Base-by-base conservation (phyloP, 1,284 basidiomycete species). In the Marasmius tenuissimus region DNA sequence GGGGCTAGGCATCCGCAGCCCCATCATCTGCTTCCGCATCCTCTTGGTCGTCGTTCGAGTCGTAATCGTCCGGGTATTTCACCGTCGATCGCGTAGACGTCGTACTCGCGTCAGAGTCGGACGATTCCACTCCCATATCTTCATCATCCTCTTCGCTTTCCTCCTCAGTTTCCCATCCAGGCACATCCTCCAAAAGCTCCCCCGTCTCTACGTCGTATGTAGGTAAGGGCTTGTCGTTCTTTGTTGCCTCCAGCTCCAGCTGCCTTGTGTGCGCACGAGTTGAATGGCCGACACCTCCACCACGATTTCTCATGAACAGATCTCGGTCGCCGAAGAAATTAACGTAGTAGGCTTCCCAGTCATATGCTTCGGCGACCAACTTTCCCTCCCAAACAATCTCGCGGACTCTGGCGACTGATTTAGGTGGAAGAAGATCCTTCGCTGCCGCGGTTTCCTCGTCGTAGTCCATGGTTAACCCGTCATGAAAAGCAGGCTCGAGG, bases 401-500 rank as follows among this genome's bases (percentile, higher is more conserved):
- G 5, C 50, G 33, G 1, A 52, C 49, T 3, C 63, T 63, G 11
- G 57, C 60, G 7, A 63, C 54, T 1, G 63, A 63, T 14, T 27
- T 35, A 11, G 20, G 22, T 1, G 48, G 2, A 1, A 65, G 49
- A 1, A 57, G 16, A 16, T n/a, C n/a, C 14, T 50, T 27, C 3
- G 70, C 70, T 0, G 11, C 50, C 27, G 27, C 27, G 2, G 27
- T 27, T 4, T 27, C 27, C 27, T 27, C 27, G 4, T 27, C 27
- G 27, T 27, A 27, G 4, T 27, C 27, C n/a, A 6, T 3, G 40
- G 40, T 42, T 42, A 42, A 6, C 0, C 69, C 71, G 16, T 59
- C 27, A 0, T 45, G 57, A 54, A 73, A 74, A 0, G 63, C 62
- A 0, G 74, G 75, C 16, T 75, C 70, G 9, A 77, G 48, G 50